These are phyloP conservation scores for Raphanus sativus DNA, from an alignment of 345 rosid species.

Conservation along the genomic window DNA sequence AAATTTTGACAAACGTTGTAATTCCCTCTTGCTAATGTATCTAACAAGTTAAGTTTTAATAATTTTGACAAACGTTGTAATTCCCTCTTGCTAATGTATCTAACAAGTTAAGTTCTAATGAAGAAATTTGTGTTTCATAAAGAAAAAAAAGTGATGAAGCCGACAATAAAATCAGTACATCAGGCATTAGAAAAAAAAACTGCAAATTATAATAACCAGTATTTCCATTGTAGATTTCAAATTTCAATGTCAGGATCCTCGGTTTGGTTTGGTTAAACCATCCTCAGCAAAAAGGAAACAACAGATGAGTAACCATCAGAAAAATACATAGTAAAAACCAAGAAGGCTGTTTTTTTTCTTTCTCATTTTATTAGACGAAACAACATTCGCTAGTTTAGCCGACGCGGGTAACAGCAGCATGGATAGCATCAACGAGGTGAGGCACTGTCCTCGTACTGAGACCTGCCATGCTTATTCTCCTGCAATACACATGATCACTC, in stretches of 20 bases:
- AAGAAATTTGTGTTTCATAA: too few relatives aligned
- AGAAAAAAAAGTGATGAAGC: not conserved
- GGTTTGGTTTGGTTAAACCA: not conserved
- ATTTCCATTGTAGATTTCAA: not conserved
- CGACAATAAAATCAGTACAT: not conserved
- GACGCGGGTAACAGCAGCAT: slow-evolving; percentile 55
- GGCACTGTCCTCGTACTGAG: slow-evolving; percentile 62
- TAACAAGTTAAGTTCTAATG: too few relatives aligned
- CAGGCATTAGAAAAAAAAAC: not conserved
- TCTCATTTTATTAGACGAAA: not conserved
- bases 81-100: too few relatives aligned
- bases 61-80: too few relatives aligned
- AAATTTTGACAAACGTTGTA: too few relatives aligned
- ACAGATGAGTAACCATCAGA: not conserved
- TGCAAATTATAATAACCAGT: not conserved
- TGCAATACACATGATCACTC: slow-evolving; percentile 37
- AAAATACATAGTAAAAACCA: slow-evolving; percentile 6
- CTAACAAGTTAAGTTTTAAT: too few relatives aligned
- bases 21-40: too few relatives aligned
- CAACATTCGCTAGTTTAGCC: slow-evolving; percentile 30
- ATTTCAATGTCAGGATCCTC: slow-evolving; percentile 9
- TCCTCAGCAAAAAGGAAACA: slow-evolving; percentile 1
- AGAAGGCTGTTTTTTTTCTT: not conserved
- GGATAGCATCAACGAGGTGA: slow-evolving; percentile 65
- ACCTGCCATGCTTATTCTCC: slow-evolving; percentile 86